phyloP scores from a whole-genome alignment of 768 basidiomycete genomes.

The Collybia mongolica region DNA sequence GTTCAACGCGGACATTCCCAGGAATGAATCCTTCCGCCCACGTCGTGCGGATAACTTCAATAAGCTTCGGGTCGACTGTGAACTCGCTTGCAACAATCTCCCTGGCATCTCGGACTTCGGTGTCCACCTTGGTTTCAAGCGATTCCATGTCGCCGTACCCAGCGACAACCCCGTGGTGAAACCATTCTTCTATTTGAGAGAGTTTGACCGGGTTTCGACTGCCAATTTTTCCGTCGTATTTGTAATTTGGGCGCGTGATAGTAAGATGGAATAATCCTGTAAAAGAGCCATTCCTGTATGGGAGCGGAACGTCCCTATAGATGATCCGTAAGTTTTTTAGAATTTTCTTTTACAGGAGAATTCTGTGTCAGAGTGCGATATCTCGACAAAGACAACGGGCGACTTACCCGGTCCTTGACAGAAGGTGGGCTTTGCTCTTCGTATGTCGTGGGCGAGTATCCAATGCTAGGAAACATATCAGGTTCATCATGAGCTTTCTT shows the following conservation, averaged over 20 bases:
- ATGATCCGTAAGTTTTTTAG: background rate
- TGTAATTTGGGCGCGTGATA: slow-evolving; percentile 11
- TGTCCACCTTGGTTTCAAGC: background rate
- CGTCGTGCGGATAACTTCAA: background rate
- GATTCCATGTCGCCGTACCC: slow-evolving; percentile 1
- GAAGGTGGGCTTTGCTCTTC: background rate
- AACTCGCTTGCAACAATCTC: slow-evolving; percentile 4
- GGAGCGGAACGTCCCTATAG: background rate
- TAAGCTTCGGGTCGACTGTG: background rate
- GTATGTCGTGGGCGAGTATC: slow-evolving; percentile 1
- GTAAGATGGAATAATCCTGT: slow-evolving; percentile 8
- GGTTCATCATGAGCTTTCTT: background rate
- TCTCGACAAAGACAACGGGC: background rate
- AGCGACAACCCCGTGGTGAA: slow-evolving; percentile 1
- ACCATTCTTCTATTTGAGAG: background rate
- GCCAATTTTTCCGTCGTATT: slow-evolving; percentile 5
- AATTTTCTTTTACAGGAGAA: background rate
- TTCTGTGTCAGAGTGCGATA: background rate
- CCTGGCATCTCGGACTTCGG: background rate
- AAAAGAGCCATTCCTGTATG: background rate
- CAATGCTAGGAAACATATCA: background rate
- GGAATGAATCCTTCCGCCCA: slow-evolving; percentile 16
- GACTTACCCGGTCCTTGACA: background rate
- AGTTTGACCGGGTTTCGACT: background rate
- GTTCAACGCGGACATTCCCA: slow-evolving; percentile 20